Conservation (phyloP, 768 basidiomycete genomes). For the Tulasnella sp. region DNA sequence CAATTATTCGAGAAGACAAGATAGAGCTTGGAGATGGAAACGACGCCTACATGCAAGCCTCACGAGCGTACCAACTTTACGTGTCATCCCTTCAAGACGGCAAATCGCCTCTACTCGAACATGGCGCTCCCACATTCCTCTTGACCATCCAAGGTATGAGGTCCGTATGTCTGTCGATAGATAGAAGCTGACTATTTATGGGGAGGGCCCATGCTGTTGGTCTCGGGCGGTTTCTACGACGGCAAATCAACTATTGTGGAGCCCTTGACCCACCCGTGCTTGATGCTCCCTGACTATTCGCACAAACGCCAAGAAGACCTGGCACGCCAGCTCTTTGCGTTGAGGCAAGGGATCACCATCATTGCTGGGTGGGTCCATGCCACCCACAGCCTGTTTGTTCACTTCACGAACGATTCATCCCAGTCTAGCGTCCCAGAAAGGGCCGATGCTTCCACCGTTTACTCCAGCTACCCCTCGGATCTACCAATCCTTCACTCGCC, state of each 20-base stretch:
- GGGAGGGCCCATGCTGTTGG: not conserved
- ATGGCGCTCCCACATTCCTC: not conserved
- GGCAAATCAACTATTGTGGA: constrained; percentile 7
- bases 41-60: constrained; percentile 11
- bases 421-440: not conserved
- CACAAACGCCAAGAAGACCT: not conserved
- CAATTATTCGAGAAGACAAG: constrained; percentile 1
- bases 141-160: not conserved
- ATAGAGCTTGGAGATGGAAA: constrained; percentile 3
- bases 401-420: not conserved
- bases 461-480: not conserved
- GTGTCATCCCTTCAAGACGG: not conserved
- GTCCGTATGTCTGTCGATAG: not conserved
- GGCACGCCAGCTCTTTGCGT: constrained; percentile 2
- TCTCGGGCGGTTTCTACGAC: constrained; percentile 9
- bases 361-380: not conserved
- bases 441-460: not conserved
- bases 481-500: not conserved
- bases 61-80: not conserved
- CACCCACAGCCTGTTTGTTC: not conserved
- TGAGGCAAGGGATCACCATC: not conserved
- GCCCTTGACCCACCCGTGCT: not conserved
- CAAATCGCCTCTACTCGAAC: not conserved
- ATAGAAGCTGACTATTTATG: not conserved
- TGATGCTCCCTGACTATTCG: constrained; percentile 3